These are phyloP conservation scores for Lactifluus subvellereus DNA, from an alignment of 768 basidiomycete species.

Conservation along the genomic window DNA sequence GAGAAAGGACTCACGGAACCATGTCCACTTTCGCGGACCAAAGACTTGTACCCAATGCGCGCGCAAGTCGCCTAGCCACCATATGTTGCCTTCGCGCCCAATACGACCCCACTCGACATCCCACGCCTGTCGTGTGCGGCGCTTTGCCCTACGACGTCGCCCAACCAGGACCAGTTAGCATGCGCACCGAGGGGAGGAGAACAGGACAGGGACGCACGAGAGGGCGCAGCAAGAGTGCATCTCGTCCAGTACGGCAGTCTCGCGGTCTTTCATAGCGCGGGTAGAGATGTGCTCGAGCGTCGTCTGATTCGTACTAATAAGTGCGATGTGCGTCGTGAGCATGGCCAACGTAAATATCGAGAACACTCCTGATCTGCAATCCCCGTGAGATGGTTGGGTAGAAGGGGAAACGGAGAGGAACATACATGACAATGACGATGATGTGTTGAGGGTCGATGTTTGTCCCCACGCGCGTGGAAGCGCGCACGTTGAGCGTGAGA, in stretches of 20 bases:
- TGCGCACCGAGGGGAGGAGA: not conserved
- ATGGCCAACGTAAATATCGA: constrained; percentile 60
- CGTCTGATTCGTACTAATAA: constrained; percentile 60
- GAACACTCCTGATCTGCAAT: constrained; percentile 60
- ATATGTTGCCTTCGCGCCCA: constrained; percentile 73
- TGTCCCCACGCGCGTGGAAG: constrained; percentile 24
- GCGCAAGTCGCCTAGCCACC: constrained; percentile 66
- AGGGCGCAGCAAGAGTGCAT: constrained; percentile 52
- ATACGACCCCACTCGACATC: constrained; percentile 78
- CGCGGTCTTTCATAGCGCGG: constrained; percentile 58
- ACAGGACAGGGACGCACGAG: constrained; percentile 37
- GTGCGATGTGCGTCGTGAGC: constrained; percentile 48
- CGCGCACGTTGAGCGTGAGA: constrained; percentile 44
- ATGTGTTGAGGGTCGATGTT: constrained; percentile 62
- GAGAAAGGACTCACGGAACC: constrained; percentile 65
- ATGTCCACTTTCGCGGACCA: constrained; percentile 61
- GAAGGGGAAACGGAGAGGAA: constrained; percentile 19
- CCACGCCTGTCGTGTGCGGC: constrained; percentile 46
- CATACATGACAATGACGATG: constrained; percentile 69
- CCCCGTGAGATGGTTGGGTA: not conserved
- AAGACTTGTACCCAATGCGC: constrained; percentile 78
- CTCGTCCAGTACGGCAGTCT: constrained; percentile 43
- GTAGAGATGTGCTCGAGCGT: constrained; percentile 74
- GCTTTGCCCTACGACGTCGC: constrained; percentile 42
- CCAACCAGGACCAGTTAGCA: not conserved